Evolutionary conservation across 495 filamentous ascomycete genomes (phyloP), one percentile per base, ranked within the genome.

Genomic region (Penicillium parvum): DNA sequence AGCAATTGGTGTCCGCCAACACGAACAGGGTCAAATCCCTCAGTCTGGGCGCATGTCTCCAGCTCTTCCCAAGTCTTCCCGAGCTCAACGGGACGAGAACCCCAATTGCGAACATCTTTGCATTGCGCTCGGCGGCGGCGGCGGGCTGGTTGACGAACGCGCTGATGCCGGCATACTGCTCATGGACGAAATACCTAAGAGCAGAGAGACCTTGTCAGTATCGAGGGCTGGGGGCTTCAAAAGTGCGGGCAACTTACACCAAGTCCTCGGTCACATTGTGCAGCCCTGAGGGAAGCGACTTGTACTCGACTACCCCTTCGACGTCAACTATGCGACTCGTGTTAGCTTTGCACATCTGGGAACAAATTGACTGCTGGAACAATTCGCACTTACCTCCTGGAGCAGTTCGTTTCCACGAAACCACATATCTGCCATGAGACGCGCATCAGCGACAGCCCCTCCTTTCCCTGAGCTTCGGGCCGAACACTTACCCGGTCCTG

Each of bases 271-370:
- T 71, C 7, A 96, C 86, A 44, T 86, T 86, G 69, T 98, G 92
- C 32, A 96, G 65, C 26, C 92, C 92, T 0, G 90, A 96, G 1
- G 92, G 92, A 29, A 98, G 74, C 39, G 81, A 90, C 65, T 96
- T 96, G 76, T 86, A 98, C 61, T 98, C 92, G 38, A 97, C 90
- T 30, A 82, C 81, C 27, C 88, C 88, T 58, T 94, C 88, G 32
- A 98, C 76, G 46, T 88, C 78, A 37, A 95, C 82, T 84, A 48
- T 52, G 28, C 43, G 18, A n/a, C 38, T 25, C 22, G 5, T 26
- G 55, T 65, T 38, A 68, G 59, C 43, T 19, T 28, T 27, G 33
- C 45, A 34, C 8, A 21, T 41, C 45, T 3, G 22, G 19, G 8
- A 22, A 14, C 7, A 6, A 14, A 25, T 8, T 12, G 10, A 14